These are phyloP conservation scores for Xerophyta viscosa DNA, from an alignment of 106 monocot genomes.

Conservation along the genomic window DNA sequence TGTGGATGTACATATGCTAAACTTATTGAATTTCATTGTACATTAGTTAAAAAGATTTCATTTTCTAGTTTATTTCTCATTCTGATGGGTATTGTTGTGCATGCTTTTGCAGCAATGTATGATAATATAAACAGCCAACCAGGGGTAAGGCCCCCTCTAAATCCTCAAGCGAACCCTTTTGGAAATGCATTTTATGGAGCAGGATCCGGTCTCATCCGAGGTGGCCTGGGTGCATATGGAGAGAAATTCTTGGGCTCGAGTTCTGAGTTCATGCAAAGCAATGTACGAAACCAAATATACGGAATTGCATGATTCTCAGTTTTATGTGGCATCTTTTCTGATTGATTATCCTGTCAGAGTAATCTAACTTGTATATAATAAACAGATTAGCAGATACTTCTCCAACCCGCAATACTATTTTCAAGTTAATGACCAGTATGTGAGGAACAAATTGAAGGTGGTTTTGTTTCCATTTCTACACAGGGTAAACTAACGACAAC, in stretches of 20 bases:
- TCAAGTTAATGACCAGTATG: constrained; percentile 30
- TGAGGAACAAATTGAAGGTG: constrained; percentile 28
- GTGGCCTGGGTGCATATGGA: constrained; percentile 24
- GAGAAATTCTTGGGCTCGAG: constrained; percentile 18
- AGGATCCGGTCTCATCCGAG: constrained; percentile 31
- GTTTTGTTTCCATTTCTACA: constrained; percentile 30
- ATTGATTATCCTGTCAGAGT: too few species aligned
- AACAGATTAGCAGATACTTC: constrained; percentile 38
- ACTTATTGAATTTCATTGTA: too few species aligned
- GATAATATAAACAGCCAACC: constrained; percentile 14
- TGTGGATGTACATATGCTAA: too few species aligned
- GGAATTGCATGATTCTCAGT: too few species aligned
- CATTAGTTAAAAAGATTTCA: too few species aligned
- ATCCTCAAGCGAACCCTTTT: constrained; percentile 30
- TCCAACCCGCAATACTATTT: constrained; percentile 36
- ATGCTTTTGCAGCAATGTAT: too few species aligned
- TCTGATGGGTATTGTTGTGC: too few species aligned
- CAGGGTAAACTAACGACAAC: constrained; percentile 10
- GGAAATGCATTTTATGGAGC: constrained; percentile 35
- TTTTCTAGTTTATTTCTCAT: too few species aligned
- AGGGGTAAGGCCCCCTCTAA: constrained; percentile 22
- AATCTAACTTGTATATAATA: too few species aligned
- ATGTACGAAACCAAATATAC: too few species aligned
- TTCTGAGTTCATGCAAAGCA: constrained; percentile 34
- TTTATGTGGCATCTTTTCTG: too few species aligned